Base-by-base conservation (phyloP, 805 yeast species). In the Clavispora fructus region DNA sequence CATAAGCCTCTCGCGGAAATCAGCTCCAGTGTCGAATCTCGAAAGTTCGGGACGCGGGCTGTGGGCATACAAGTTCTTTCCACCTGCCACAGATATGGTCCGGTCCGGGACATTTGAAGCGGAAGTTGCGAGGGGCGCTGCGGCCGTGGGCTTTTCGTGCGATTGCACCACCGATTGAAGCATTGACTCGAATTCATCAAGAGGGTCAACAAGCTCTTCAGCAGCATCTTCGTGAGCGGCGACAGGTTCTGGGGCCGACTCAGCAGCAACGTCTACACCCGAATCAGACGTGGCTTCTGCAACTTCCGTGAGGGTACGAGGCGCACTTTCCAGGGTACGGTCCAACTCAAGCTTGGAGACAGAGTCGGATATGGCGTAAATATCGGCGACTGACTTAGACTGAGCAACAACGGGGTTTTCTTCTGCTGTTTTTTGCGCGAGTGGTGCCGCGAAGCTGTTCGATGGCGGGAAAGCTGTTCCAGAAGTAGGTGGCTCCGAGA, bases 1-100 rank as follows among this genome's bases (percentile, higher is more conserved):
- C 59, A 74, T 71, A 53, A 91, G 65, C 39, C 77, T 72, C 45
- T 80, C 83, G 51, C 76, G 71, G 52, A 79, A 73, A 55, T 80
- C 82, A 11, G 75, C 75, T 7, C 80, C 77, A 16, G 49, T 46
- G 12, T 52, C 46, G 10, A 50, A 44, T 13, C 44, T 41, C 14
- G 46, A 48, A 35, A 56, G 46, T 45, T 51, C 50, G 38, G 58
- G 66, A 31, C 58, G 61, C 10, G 65, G 56, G 7, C 37, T 42
- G 2, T 62, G 52, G 2, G 73, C 69, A 51, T 62, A 66, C 33
- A 56, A 63, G 44, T 66, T 67, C 17, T 43, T 55, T 32, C 66
- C 63, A 42, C 5, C 35, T 4, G 17, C 17, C 35, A 7, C 35
- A 12, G n/a, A 29, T 12, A 14, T 12, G 16, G 4, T 11, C 16